phyloP scores from a whole-genome alignment of 257 asterid species.

The Jacaranda copaia region DNA sequence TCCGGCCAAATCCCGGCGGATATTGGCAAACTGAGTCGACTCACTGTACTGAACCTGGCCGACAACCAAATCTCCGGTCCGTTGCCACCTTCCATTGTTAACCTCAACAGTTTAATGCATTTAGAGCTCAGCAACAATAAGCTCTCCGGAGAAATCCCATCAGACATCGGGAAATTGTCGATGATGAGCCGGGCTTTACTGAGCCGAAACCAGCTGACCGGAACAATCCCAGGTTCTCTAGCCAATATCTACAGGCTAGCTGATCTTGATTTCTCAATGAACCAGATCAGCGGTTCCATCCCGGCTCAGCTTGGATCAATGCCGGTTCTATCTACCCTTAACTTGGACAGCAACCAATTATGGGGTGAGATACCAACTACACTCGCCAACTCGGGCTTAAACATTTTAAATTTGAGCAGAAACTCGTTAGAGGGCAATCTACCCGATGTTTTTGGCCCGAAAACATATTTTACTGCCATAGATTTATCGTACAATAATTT shows the following conservation, averaged over 20 bases:
- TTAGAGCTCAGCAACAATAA: slow-evolving; percentile 78
- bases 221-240: slow-evolving; percentile 71
- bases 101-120: slow-evolving; percentile 76
- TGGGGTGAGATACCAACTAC: slow-evolving; percentile 69
- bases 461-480: slow-evolving; percentile 68
- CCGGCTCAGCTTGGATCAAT: slow-evolving; percentile 81
- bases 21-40: slow-evolving; percentile 66
- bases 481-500: slow-evolving; percentile 78
- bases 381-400: slow-evolving; percentile 70
- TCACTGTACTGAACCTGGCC: slow-evolving; percentile 82
- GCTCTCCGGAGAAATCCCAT: slow-evolving; percentile 72
- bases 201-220: slow-evolving; percentile 76
- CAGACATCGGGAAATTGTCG: slow-evolving; percentile 71
- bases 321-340: slow-evolving; percentile 89
- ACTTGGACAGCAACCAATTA: slow-evolving; percentile 66
- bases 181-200: slow-evolving; percentile 93
- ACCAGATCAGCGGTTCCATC: slow-evolving; percentile 68
- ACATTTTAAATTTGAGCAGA: slow-evolving; percentile 73
- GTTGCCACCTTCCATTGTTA: slow-evolving; percentile 66
- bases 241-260: slow-evolving; percentile 69
- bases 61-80: slow-evolving; percentile 79
- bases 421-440: slow-evolving; percentile 72
- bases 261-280: slow-evolving; percentile 79
- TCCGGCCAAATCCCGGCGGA: slow-evolving; percentile 77
- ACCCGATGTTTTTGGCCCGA: slow-evolving; percentile 76